Evolutionary conservation across 139 green algal species (phyloP).

Genomic region (Ostreobium quekettii): DNA sequence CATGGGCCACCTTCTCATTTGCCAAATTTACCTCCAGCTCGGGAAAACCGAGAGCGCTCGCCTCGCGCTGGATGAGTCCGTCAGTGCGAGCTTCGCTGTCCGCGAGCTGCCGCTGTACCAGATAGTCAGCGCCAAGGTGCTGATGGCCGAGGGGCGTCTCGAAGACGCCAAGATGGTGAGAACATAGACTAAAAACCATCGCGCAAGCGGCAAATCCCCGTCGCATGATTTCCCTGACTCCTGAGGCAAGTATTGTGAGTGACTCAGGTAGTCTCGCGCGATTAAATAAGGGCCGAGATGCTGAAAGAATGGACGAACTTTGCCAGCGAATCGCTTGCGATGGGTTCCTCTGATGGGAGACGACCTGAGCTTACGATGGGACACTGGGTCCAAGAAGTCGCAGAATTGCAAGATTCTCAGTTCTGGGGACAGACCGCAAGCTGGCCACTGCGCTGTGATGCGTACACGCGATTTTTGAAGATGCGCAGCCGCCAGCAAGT

Average conservation of each 20-base stretch:
- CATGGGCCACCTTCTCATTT: constrained; percentile 49
- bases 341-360: background rate
- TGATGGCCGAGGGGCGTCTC: constrained; percentile 34
- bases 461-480: too few species aligned
- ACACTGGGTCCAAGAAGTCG: too few species aligned
- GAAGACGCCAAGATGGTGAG: constrained; percentile 52
- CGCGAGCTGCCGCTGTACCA: constrained; percentile 54
- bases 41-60: background rate
- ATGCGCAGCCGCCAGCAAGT: too few species aligned
- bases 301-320: background rate
- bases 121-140: constrained; percentile 46
- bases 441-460: too few species aligned
- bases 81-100: constrained; percentile 25
- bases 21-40: constrained; percentile 43
- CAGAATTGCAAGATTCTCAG: too few species aligned
- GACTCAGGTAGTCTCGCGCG: background rate
- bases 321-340: background rate
- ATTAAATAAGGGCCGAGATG: background rate
- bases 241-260: background rate
- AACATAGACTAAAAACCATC: background rate
- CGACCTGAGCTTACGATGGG: too few species aligned
- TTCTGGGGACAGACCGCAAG: too few species aligned
- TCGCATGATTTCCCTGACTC: background rate
- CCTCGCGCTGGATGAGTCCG: background rate
- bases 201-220: background rate